Evolutionary conservation across 192 early-diverging fungal species (phyloP).

Genomic region (Lunasporangiospora selenospora): DNA sequence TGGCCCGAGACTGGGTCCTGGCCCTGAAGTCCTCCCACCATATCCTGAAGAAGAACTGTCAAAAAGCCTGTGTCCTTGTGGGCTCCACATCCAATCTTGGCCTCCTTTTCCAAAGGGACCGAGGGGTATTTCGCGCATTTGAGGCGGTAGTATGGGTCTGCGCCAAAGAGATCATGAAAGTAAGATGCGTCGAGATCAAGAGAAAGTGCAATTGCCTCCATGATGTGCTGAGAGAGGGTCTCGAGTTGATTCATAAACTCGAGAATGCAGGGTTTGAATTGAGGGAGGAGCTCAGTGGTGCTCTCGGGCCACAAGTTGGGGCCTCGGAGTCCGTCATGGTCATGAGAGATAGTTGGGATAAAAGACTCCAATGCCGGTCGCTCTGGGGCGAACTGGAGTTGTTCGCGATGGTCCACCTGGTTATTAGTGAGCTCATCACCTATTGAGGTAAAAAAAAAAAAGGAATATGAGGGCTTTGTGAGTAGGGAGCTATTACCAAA

Average conservation of each 20-base stretch:
- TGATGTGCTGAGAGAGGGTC: constrained; percentile 51
- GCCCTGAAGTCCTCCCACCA: constrained; percentile 66
- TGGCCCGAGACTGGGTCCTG: constrained; percentile 58
- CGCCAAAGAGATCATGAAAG: constrained; percentile 50
- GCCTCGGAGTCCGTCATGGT: constrained; percentile 56
- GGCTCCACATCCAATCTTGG: constrained; percentile 58
- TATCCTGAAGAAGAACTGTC: constrained; percentile 63
- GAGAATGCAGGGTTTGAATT: constrained; percentile 51
- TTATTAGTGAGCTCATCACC: constrained; percentile 39
- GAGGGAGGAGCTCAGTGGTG: constrained; percentile 40
- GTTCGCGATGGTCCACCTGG: constrained; percentile 53
- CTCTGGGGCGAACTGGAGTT: constrained; percentile 66
- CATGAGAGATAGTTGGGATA: constrained; percentile 18
- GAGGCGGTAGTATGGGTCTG: constrained; percentile 48
- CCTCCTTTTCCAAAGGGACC: constrained; percentile 17
- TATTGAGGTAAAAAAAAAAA: constrained; percentile 1
- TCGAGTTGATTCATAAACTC: constrained; percentile 49
- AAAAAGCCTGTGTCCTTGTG: constrained; percentile 65
- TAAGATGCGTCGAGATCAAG: constrained; percentile 48
- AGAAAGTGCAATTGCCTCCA: constrained; percentile 54
- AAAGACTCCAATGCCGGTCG: constrained; percentile 5
- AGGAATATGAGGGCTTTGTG: background rate
- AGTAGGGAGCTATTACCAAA: too few species aligned
- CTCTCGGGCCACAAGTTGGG: constrained; percentile 66
- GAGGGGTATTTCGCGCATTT: constrained; percentile 56